These are phyloP conservation scores for Suillus decipiens DNA, from an alignment of 768 basidiomycete species.

Conservation along the genomic window DNA sequence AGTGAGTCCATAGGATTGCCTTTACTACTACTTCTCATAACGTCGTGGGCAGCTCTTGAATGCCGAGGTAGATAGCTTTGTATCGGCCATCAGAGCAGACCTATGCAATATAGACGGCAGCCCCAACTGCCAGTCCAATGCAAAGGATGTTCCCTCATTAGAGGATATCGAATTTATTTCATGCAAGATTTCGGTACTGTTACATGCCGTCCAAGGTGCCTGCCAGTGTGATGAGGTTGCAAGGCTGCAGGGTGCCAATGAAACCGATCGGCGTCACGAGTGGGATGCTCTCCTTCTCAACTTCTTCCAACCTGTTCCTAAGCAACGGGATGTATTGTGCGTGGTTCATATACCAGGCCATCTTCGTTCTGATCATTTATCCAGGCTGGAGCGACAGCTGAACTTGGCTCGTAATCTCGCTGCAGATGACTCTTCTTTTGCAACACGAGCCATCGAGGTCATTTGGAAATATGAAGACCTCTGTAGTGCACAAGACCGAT, in stretches of 20 bases:
- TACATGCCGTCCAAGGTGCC: background rate
- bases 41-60: background rate
- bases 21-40: background rate
- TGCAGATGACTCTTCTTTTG: background rate
- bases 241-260: background rate
- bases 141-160: background rate
- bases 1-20: background rate
- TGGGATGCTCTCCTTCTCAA: constrained; percentile 2
- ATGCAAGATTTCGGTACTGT: background rate
- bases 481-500: too few species aligned
- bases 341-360: background rate
- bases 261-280: background rate
- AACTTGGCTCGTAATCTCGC: background rate
- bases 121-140: too few species aligned
- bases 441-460: background rate
- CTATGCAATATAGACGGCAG: background rate
- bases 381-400: background rate
- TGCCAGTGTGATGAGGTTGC: background rate
- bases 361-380: too few species aligned
- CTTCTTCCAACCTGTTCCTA: background rate
- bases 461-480: background rate
- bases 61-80: background rate
- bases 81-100: background rate
- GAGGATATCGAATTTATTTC: background rate
- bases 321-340: background rate